Evolutionary conservation across 2,329 filamentous ascomycete genomes (phyloP), one percentile per base, ranked within the genome.

Genomic region (Paracamarosporium sp.): DNA sequence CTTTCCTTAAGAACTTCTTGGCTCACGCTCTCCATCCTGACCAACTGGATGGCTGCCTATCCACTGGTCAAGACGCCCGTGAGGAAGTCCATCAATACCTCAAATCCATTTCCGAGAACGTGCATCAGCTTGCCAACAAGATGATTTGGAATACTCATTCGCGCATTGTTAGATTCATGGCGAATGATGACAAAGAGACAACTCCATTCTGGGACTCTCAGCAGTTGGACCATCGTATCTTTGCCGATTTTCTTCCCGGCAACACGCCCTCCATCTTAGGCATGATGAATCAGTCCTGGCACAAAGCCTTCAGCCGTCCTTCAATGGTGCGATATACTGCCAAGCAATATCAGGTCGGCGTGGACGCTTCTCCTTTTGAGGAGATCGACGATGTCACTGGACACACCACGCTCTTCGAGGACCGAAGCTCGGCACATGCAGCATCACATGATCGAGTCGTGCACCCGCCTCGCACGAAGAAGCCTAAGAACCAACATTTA

Each of bases 71-170:
- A 4, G 50, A 55, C 33, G 11, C 20, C 4, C 24, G 15, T 4
- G 48, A 47, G n/a, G 50, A 17, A 9, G 17, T 69, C 9, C 35
- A 56, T 12, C 33, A 28, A 4, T 70, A 72, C 36, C 35, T 72
- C 9, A 50, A 59, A 13, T 55, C 59, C 0, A 60, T 72, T 1
- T 47, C 48, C 11, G 43, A 51, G n/a, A 63, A 67, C 35, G 55
- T 68, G 9, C 59, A 59, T 25, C 20, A 55, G n/a, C 60, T 70
- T 25, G 48, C 63, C 5, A 59, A 60, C 31, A 70, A 66, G 48
- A 68, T 69, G 50, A 55, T 67, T n/a, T 63, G 65, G 60, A 67
- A 69, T 31, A 58, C 66, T 9, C 65, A 69, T 33, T 62, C 47
- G 24, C 66, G 62, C 12, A 56, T 45, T 15, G 54, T 67, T 28